A percentile compares a stretch with the other conserved stretches of the same genome.
Evolutionary conservation across 2,329 filamentous ascomycete genomes (phyloP).

Genomic region (Epichloe aotearoae): DNA sequence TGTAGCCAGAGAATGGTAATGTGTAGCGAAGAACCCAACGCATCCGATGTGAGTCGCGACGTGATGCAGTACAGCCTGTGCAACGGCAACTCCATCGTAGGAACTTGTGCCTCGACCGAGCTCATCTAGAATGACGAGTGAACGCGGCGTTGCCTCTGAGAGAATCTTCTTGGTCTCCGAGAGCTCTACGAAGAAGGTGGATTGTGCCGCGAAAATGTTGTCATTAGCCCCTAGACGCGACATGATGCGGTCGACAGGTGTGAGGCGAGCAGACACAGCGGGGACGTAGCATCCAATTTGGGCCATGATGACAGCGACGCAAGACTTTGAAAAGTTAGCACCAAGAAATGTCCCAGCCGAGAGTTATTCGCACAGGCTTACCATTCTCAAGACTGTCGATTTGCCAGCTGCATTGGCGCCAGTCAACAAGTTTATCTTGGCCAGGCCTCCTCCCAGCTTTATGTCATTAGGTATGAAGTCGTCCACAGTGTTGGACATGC

Average conservation of each 20-base stretch:
- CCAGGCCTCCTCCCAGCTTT: constrained; percentile 62
- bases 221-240: constrained; percentile 93
- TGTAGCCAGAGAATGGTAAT: constrained; percentile 86
- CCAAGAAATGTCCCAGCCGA: background rate
- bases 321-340: constrained; percentile 47
- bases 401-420: constrained; percentile 96
- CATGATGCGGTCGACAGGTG: constrained; percentile 95
- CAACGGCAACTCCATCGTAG: constrained; percentile 93
- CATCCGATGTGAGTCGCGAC: constrained; percentile 87
- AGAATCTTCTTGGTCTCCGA: constrained; percentile 98
- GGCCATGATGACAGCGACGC: constrained; percentile 91
- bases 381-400: constrained; percentile 91
- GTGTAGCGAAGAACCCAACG: constrained; percentile 91
- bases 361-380: constrained; percentile 25
- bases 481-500: constrained; percentile 75
- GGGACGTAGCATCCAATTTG: constrained; percentile 92
- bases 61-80: constrained; percentile 93
- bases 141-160: constrained; percentile 82
- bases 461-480: constrained; percentile 98
- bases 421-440: constrained; percentile 84
- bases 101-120: constrained; percentile 88
- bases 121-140: constrained; percentile 92
- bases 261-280: constrained; percentile 67
- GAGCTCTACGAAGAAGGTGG: constrained; percentile 95
- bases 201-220: constrained; percentile 97